phyloP scores from a whole-genome alignment of 495 filamentous ascomycete genomes.

The Neurospora terricola region DNA sequence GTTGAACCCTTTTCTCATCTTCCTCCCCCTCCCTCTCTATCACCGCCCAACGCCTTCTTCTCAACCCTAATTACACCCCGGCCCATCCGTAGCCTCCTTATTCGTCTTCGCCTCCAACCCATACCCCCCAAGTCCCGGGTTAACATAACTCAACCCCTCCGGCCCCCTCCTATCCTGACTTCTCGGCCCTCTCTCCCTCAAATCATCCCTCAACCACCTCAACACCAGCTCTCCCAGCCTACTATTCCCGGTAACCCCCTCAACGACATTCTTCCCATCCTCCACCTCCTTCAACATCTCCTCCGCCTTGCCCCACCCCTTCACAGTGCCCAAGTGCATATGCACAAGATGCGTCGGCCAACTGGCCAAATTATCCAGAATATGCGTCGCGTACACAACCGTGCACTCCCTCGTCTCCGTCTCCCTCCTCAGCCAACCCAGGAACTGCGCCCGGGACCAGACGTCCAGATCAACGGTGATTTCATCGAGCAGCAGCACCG shows the following conservation, averaged over 20 bases:
- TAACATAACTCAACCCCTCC: conserved; percentile 63
- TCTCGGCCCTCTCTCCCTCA: conserved; percentile 70
- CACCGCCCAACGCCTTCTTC: not conserved
- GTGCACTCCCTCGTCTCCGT: conserved; percentile 74
- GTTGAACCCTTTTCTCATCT: not conserved
- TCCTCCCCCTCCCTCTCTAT: not conserved
- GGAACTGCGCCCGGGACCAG: conserved; percentile 70
- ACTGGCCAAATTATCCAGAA: conserved; percentile 79
- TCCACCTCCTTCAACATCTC: conserved; percentile 25
- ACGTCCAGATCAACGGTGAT: conserved; percentile 96
- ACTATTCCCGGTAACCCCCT: conserved; percentile 52
- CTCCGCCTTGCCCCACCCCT: conserved; percentile 68
- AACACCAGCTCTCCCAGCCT: conserved; percentile 76
- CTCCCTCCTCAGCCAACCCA: conserved; percentile 79
- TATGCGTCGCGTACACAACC: conserved; percentile 96
- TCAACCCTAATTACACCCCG: not conserved
- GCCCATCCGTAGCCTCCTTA: not conserved
- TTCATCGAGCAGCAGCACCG: conserved; percentile 83
- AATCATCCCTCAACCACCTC: conserved; percentile 75
- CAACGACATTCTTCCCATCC: conserved; percentile 32
- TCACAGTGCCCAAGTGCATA: conserved; percentile 80
- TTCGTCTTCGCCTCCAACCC: conserved; percentile 53
- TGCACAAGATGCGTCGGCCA: conserved; percentile 96
- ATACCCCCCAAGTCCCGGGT: conserved; percentile 70
- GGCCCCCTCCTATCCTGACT: conserved; percentile 41